Evolutionary conservation across 1,284 basidiomycete genomes (phyloP), one percentile per base, ranked within the genome.

Genomic region (Trametes polyzona): DNA sequence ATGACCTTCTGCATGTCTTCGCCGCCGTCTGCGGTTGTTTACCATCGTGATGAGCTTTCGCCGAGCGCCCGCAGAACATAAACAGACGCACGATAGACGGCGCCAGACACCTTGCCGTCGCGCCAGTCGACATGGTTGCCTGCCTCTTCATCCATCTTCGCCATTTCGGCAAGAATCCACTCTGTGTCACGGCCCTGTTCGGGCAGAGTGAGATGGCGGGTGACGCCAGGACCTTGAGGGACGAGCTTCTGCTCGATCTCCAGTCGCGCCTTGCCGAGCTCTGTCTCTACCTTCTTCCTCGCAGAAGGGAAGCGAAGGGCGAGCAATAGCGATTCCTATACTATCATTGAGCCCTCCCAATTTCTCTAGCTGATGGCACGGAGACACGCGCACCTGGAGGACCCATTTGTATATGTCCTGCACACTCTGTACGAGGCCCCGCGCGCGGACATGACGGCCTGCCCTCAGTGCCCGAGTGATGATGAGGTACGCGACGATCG

Each of bases 121-220:
- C 78, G 84, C 88, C 86, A 98, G 58, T 84, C 78, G 1, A 77
- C 70, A 47, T 78, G 67, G 35, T 70, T 65, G 32, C 74, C 74
- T 52, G 80, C 66, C 60, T 86, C 83, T 24, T 67, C 73, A 70
- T 94, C 90, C 86, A 95, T 88, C 67, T 80, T 84, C 21, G 82
- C 79, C 88, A 94, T 93, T 68, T 95, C 90, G 5, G 78, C 78
- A 17, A 87, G 68, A 56, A 96, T 88, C 90, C 92, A 93, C 57
- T 90, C 87, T n/a, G 82, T 63, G 1, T 84, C 77, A 61, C 86
- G 80, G 2, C 95, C 93, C 29, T 85, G 70, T 0, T 76, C 72
- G 0, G 95, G 93, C 1, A 97, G 74, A 1, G 82, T 67, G 1
- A 90, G 77, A 67, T 91, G 82, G 7, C 87, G 80, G 4, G 82